A percentile compares a stretch with the other conserved stretches of the same genome.
Evolutionary conservation across 2,329 filamentous ascomycete species (phyloP).

Genomic region (Ceratocystis lukuohia): DNA sequence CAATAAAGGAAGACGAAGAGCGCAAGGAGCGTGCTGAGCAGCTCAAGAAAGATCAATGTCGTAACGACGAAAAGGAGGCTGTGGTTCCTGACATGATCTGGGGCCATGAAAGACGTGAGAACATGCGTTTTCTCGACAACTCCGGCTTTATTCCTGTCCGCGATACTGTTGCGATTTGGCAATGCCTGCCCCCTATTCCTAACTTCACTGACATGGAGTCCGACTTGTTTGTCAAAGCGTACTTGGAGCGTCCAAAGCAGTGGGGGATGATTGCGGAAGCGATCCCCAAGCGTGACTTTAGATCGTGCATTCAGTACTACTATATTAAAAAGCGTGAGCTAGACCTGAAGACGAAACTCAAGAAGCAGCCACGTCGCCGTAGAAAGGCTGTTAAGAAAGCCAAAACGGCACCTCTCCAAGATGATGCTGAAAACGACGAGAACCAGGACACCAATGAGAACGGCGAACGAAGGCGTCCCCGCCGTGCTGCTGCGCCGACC

Average conservation of each 20-base stretch:
- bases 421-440: slow-evolving; percentile 51
- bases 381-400: slow-evolving; percentile 46
- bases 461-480: slow-evolving; percentile 46
- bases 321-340: slow-evolving; percentile 65
- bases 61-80: slow-evolving; percentile 59
- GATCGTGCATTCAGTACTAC: slow-evolving; percentile 74
- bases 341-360: slow-evolving; percentile 64
- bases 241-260: slow-evolving; percentile 65
- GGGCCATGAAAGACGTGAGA: slow-evolving; percentile 44
- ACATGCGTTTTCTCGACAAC: slow-evolving; percentile 48
- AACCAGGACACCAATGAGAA: slow-evolving; percentile 44
- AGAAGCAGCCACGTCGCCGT: slow-evolving; percentile 46
- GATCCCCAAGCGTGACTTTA: slow-evolving; percentile 55
- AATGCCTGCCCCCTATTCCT: slow-evolving; percentile 57
- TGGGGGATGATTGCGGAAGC: slow-evolving; percentile 65
- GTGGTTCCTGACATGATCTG: slow-evolving; percentile 58
- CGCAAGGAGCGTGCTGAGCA: slow-evolving; percentile 51
- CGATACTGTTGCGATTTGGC: slow-evolving; percentile 54
- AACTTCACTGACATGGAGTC: slow-evolving; percentile 63
- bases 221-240: slow-evolving; percentile 57
- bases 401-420: slow-evolving; percentile 50
- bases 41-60: slow-evolving; percentile 54
- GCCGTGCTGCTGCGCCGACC: slow-evolving; percentile 55
- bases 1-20: slow-evolving; percentile 56
- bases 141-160: slow-evolving; percentile 52